A percentile compares a stretch with the other conserved stretches of the same genome.
Evolutionary conservation across 768 basidiomycete genomes (phyloP).

Genomic region (Tricholoma bakamatsutake): DNA sequence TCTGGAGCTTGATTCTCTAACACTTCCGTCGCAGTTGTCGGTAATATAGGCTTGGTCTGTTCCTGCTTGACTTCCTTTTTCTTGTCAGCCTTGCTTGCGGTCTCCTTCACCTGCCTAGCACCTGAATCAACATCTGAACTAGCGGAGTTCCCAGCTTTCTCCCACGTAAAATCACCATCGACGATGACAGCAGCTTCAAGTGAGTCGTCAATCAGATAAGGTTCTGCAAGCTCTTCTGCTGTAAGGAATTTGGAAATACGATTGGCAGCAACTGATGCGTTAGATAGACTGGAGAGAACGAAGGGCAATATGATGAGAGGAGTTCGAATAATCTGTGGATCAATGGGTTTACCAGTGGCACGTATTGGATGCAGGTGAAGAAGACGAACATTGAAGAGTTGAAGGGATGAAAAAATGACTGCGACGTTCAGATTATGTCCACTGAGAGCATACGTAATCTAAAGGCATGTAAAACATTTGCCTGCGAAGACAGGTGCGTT

Average conservation of each 20-base stretch:
- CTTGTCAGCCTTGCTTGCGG: conserved; percentile 9
- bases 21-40: conserved; percentile 4
- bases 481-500: neutral
- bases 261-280: conserved; percentile 42
- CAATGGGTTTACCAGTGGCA: neutral
- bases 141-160: conserved; percentile 24
- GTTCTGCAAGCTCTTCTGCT: conserved; percentile 48
- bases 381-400: conserved; percentile 43
- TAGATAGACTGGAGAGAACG: conserved; percentile 40
- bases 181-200: conserved; percentile 35
- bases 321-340: conserved; percentile 43
- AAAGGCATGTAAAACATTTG: neutral
- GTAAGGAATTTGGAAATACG: conserved; percentile 42
- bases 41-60: neutral
- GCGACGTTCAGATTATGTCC: conserved; percentile 49
- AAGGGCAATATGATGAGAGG: conserved; percentile 52
- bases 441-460: conserved; percentile 58
- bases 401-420: conserved; percentile 49
- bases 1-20: conserved; percentile 1
- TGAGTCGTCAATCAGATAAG: conserved; percentile 36
- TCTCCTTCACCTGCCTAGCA: conserved; percentile 8
- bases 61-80: neutral
- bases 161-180: conserved; percentile 48
- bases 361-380: neutral
- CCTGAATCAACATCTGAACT: conserved; percentile 8